Evolutionary conservation across 371 early-diverging fungal genomes (phyloP).

Genomic region (Apophysomyces elegans): DNA sequence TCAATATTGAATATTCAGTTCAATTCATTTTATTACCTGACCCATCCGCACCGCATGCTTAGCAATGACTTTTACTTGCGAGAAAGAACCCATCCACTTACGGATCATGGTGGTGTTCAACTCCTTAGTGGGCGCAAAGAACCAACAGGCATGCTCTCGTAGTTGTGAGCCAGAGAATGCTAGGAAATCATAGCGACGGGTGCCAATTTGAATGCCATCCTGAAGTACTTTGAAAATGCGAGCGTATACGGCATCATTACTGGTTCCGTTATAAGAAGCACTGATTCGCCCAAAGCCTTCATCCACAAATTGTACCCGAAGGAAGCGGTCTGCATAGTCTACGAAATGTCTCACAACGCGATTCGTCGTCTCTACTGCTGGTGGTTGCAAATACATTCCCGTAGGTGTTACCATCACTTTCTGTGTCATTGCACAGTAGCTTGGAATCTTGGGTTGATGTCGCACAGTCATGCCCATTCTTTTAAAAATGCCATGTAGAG

Average conservation of each 20-base stretch:
- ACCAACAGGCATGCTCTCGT: slow-evolving; percentile 75
- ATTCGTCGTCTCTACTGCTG: slow-evolving; percentile 61
- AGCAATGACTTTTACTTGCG: slow-evolving; percentile 58
- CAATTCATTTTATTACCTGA: slow-evolving; percentile 34
- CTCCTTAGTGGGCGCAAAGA: slow-evolving; percentile 46
- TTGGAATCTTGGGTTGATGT: slow-evolving; percentile 10
- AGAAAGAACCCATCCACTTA: slow-evolving; percentile 72
- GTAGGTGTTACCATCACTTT: slow-evolving; percentile 64
- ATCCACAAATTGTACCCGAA: slow-evolving; percentile 76
- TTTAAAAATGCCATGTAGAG: slow-evolving; percentile 14
- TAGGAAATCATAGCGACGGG: slow-evolving; percentile 67
- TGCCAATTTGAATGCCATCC: slow-evolving; percentile 61
- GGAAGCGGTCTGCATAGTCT: slow-evolving; percentile 57
- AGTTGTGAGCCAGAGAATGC: slow-evolving; percentile 70
- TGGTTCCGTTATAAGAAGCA: slow-evolving; percentile 11
- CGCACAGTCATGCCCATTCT: slow-evolving; percentile 12
- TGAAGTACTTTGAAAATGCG: slow-evolving; percentile 50
- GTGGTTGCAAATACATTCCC: slow-evolving; percentile 53
- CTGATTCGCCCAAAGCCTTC: slow-evolving; percentile 52
- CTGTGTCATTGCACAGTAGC: slow-evolving; percentile 5
- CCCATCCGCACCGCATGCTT: slow-evolving; percentile 69
- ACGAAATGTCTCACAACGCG: slow-evolving; percentile 59
- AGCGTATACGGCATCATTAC: slow-evolving; percentile 38
- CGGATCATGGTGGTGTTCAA: slow-evolving; percentile 55
- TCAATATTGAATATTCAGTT: neutral